Percentiles rank a stretch among this genome's conserved stretches.
Conservation (phyloP, 106 monocot genomes). For the Dioscorea dumetorum region DNA sequence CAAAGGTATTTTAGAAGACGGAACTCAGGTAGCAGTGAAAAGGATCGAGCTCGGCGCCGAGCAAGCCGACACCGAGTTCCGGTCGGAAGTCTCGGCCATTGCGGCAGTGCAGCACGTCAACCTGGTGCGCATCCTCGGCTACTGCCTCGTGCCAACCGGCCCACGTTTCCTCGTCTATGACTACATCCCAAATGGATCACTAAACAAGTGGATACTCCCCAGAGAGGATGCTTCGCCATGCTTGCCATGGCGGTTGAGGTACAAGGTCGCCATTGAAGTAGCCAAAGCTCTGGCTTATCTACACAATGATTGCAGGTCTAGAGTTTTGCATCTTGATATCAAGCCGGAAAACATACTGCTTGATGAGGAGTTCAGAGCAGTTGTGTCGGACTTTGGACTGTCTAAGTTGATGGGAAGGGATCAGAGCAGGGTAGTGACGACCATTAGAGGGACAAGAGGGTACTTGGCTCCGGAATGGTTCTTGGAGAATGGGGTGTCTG, state of each 20-base stretch:
- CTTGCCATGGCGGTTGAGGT: slow-evolving; percentile 28
- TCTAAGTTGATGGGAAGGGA: slow-evolving; percentile 27
- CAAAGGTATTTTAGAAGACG: slow-evolving; percentile 46
- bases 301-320: slow-evolving; percentile 29
- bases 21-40: slow-evolving; percentile 43
- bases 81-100: slow-evolving; percentile 26
- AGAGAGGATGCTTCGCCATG: background rate
- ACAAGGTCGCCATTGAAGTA: slow-evolving; percentile 45
- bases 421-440: slow-evolving; percentile 20
- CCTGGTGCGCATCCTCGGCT: slow-evolving; percentile 44
- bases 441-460: slow-evolving; percentile 27
- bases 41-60: slow-evolving; percentile 19
- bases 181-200: slow-evolving; percentile 41
- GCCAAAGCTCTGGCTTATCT: slow-evolving; percentile 48
- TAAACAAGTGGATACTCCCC: slow-evolving; percentile 43
- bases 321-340: slow-evolving; percentile 43
- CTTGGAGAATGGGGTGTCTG: slow-evolving; percentile 14
- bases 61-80: slow-evolving; percentile 39
- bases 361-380: slow-evolving; percentile 29
- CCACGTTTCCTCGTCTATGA: slow-evolving; percentile 43
- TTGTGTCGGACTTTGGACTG: slow-evolving; percentile 21
- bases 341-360: slow-evolving; percentile 73
- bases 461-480: slow-evolving; percentile 44
- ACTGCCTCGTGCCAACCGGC: slow-evolving; percentile 26
- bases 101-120: slow-evolving; percentile 10